Evolutionary conservation across 2,329 filamentous ascomycete genomes (phyloP).

Genomic region (Paracorniculantispora psalliotae): DNA sequence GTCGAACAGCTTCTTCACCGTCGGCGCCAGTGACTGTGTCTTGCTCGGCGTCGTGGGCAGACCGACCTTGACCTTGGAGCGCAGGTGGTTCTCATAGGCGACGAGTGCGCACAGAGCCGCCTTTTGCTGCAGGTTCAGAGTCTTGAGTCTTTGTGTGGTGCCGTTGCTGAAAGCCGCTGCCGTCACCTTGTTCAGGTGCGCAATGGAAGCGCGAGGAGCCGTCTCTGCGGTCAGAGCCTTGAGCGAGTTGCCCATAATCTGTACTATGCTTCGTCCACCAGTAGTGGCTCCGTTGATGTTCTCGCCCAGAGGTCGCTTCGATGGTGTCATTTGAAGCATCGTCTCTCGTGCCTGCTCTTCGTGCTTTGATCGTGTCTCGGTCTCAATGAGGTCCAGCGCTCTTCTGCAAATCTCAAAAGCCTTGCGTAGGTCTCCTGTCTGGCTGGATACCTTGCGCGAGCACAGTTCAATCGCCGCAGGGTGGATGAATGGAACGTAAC

Average conservation of each 20-base stretch:
- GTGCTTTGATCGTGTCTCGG: slow-evolving; percentile 72
- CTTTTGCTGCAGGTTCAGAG: slow-evolving; percentile 93
- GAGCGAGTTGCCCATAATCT: slow-evolving; percentile 50
- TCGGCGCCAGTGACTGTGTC: slow-evolving; percentile 60
- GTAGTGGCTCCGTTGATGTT: slow-evolving; percentile 62
- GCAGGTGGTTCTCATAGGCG: slow-evolving; percentile 74
- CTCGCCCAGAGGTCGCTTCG: slow-evolving; percentile 73
- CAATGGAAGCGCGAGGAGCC: slow-evolving; percentile 83
- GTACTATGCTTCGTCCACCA: slow-evolving; percentile 38
- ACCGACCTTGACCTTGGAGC: slow-evolving; percentile 39
- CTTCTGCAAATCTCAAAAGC: slow-evolving; percentile 91
- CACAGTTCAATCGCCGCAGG: slow-evolving; percentile 91
- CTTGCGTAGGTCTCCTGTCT: slow-evolving; percentile 90
- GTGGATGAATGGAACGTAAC: slow-evolving; percentile 81
- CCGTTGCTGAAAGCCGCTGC: slow-evolving; percentile 87
- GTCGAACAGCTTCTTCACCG: slow-evolving; percentile 77
- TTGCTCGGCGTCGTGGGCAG: slow-evolving; percentile 56
- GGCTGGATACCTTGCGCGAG: slow-evolving; percentile 87
- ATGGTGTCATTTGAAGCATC: slow-evolving; percentile 58
- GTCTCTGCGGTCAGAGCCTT: slow-evolving; percentile 65
- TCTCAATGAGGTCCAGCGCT: slow-evolving; percentile 83
- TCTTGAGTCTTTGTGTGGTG: slow-evolving; percentile 74
- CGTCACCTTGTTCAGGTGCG: slow-evolving; percentile 87
- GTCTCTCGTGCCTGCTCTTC: slow-evolving; percentile 56
- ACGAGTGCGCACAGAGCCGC: slow-evolving; percentile 85